These are phyloP conservation scores for Triglochin maritima DNA, from an alignment of 106 monocot species.

Conservation along the genomic window DNA sequence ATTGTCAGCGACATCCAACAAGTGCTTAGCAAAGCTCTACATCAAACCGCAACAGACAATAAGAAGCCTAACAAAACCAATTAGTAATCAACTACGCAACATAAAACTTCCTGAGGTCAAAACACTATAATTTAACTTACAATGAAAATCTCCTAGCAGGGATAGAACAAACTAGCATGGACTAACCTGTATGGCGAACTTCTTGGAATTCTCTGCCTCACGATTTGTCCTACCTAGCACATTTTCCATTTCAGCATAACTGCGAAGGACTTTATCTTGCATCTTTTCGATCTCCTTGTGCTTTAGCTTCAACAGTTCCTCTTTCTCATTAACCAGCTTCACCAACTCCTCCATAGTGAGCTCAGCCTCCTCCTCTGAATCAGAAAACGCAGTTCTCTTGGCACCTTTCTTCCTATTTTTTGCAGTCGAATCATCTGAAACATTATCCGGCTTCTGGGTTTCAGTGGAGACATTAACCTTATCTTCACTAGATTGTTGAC, in stretches of 20 bases:
- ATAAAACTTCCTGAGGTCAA: neutral
- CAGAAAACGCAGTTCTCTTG: conserved; percentile 23
- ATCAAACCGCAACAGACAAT: neutral
- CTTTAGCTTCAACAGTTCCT: conserved; percentile 56
- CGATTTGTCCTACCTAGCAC: conserved; percentile 60
- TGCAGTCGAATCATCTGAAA: neutral
- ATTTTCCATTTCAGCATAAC: conserved; percentile 89
- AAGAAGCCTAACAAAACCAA: too few species aligned
- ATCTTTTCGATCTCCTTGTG: conserved; percentile 59
- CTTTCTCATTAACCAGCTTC: conserved; percentile 72
- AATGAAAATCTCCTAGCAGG: too few species aligned
- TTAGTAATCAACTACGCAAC: too few species aligned
- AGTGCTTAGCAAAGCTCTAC: conserved; percentile 78
- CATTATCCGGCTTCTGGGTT: neutral
- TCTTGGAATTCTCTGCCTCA: conserved; percentile 81
- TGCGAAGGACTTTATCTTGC: conserved; percentile 81
- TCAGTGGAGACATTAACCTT: conserved; percentile 13
- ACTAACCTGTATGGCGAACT: conserved; percentile 69
- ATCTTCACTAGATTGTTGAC: neutral
- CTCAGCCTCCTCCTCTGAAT: conserved; percentile 54
- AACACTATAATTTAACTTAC: neutral
- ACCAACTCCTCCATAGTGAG: conserved; percentile 63
- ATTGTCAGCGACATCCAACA: conserved; percentile 95
- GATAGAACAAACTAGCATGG: neutral
- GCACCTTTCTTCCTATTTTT: conserved; percentile 1